Evolutionary conservation across 352 stramenopile species (phyloP), one percentile per base, ranked within the genome.

Genomic region (Globisporangium viniferum): DNA sequence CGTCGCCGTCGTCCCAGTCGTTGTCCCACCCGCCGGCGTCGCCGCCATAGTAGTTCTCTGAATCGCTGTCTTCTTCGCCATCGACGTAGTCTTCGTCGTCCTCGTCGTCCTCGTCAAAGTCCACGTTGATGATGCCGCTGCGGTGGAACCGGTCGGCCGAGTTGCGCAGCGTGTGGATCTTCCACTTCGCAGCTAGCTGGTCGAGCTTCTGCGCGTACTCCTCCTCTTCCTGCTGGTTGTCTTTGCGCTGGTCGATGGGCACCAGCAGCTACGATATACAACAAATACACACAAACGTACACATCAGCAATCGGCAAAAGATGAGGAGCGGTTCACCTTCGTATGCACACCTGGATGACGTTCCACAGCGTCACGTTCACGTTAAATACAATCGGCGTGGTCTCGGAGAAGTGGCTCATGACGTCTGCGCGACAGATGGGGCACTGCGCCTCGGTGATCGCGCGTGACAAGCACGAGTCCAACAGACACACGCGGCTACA

Each of bases 331-430:
- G 35, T 39, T 39, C 35, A 39, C 35, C 35, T 39, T 39, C 35
- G 35, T 12, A 39, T 18, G 49, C 73, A 4, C 44, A 91, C 82
- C 74, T 93, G 84, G 18, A 82, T 76, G 35, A 88, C 61, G 65
- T 91, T 93, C 82, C 82, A 93, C 22, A 93, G 66, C 35, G 82
- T 89, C 4, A 93, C 80, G 44, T 90, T 93, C 59, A 90, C 69
- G 18, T 71, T 80, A 62, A 93, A 88, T 22, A 77, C 59, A 12
- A 74, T 72, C 9, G 57, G 53, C 8, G 62, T 46, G 33, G 71
- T 73, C 8, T 68, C 44, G 29, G 67, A 68, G 27, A 82, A 68
- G 27, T 69, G 68, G 27, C 70, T 53, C 51, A 86, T 62, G 18
- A 88, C 66, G n/a, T 80, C 68, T 18, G 76, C 68, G 15, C 80